Evolutionary conservation across 2,329 filamentous ascomycete genomes (phyloP).

Genomic region (Acrocalymma vagum): DNA sequence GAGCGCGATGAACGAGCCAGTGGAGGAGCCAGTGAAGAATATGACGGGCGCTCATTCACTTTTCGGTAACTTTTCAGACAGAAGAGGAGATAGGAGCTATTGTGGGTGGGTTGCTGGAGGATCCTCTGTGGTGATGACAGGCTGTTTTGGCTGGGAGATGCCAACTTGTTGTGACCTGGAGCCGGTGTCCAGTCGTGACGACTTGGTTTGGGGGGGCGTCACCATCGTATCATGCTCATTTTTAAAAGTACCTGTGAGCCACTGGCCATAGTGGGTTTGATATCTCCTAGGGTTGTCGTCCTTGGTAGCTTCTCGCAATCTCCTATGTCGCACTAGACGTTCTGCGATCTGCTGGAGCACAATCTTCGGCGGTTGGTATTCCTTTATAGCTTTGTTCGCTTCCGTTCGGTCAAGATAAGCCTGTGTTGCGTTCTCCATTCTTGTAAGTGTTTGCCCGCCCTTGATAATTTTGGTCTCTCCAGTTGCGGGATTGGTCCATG

Average conservation of each 20-base stretch:
- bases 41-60: too few species aligned
- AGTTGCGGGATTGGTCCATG: slow-evolving; percentile 46
- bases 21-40: too few species aligned
- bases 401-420: slow-evolving; percentile 51
- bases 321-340: slow-evolving; percentile 56
- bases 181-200: too few species aligned
- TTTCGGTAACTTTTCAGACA: too few species aligned
- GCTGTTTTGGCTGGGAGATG: too few species aligned
- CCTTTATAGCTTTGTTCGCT: slow-evolving; percentile 47
- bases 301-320: slow-evolving; percentile 51
- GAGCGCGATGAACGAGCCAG: too few species aligned
- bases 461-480: slow-evolving; percentile 41
- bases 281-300: slow-evolving; percentile 41
- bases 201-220: too few species aligned
- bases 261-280: slow-evolving; percentile 50
- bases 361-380: slow-evolving; percentile 54
- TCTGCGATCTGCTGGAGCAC: slow-evolving; percentile 58
- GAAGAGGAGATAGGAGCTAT: too few species aligned
- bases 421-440: slow-evolving; percentile 54
- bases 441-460: slow-evolving; percentile 53
- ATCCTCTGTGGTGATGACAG: too few species aligned
- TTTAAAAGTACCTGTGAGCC: slow-evolving; percentile 42
- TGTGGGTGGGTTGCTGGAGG: too few species aligned
- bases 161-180: too few species aligned
- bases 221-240: slow-evolving; percentile 36